A percentile compares a stretch with the other conserved stretches of the same genome.
Conservation (phyloP, 441 rosid genomes). For the Oxalis stricta region DNA sequence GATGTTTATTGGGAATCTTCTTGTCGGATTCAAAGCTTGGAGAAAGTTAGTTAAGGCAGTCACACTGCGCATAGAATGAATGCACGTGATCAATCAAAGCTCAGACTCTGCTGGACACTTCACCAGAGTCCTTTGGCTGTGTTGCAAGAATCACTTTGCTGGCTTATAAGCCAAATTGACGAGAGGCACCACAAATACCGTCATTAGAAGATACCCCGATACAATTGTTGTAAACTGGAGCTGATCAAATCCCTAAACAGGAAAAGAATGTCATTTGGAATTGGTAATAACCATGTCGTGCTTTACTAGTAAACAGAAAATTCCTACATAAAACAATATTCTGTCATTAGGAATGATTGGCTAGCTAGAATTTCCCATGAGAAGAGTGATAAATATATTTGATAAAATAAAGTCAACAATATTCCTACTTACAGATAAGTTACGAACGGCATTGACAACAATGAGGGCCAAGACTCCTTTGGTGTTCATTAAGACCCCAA, state of each 20-base stretch:
- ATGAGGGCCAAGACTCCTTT: constrained; percentile 93
- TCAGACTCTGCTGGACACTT: constrained; percentile 62
- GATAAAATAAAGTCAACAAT: neutral
- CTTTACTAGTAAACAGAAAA: too few relatives aligned
- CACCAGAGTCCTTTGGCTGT: constrained; percentile 62
- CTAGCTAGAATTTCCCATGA: too few relatives aligned
- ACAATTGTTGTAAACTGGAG: constrained; percentile 82
- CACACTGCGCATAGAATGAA: constrained; percentile 79
- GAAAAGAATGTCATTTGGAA: too few relatives aligned
- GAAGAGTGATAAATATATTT: too few relatives aligned
- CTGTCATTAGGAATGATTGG: too few relatives aligned
- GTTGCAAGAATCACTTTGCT: constrained; percentile 43
- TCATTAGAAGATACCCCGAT: constrained; percentile 61
- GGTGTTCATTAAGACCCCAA: constrained; percentile 84
- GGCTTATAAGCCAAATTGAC: constrained; percentile 53
- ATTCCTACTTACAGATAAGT: constrained; percentile 43
- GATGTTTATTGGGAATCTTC: constrained; percentile 60
- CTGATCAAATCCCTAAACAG: too few relatives aligned
- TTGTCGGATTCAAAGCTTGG: constrained; percentile 72
- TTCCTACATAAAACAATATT: too few relatives aligned
- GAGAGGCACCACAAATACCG: constrained; percentile 55
- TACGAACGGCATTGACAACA: constrained; percentile 81
- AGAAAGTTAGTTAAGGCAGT: constrained; percentile 78
- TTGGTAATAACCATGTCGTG: too few relatives aligned
- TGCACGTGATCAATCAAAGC: constrained; percentile 49